Evolutionary conservation across 108 stramenopile species (phyloP), one percentile per base, ranked within the genome.

Genomic region (Pseudonitzschia pungens): DNA sequence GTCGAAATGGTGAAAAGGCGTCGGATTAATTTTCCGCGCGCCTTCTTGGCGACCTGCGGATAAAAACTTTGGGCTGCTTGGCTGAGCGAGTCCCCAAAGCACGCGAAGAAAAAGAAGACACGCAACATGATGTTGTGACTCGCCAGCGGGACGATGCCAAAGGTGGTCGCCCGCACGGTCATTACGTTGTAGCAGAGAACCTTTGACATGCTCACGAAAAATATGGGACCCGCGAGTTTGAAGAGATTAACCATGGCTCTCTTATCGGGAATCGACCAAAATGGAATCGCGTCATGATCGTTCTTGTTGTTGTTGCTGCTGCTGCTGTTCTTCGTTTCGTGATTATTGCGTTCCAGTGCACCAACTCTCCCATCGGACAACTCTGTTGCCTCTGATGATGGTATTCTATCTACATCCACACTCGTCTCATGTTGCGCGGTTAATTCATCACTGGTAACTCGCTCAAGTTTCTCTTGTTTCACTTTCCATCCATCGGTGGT

Each of bases 31-130:
- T 62, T 64, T 6, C 69, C 22, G 28, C 63, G 70, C 8, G 36
- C 55, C 20, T 78, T 80, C 21, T 71, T 22, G 55, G 84, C 69
- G 16, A 93, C 80, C 36, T 79, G 84, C 0, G 97, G 97, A 24
- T 96, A 74, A 70, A 93, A 98, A 20, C 90, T 89, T 74, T 98
- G 97, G 18, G 94, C 90, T 2, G 92, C 82, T 71, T 95, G 93
- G 26, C 83, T 75, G 8, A 97, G 28, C 4, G 93, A 85, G 73
- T 98, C 96, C 9, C 96, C 96, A 63, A 95, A 92, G 16, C 93
- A 97, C 11, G 76, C 80, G 80, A 92, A 97, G 77, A 97, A 96
- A 83, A 96, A 97, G 81, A 95, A 97, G 41, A 97, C 72, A 50
- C 92, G 70, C 83, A 95, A 84, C 79, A 94, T 79, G 45, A 97